These are phyloP conservation scores for Aspergillus intermedius DNA, from an alignment of 2,329 filamentous ascomycete species.

Conservation along the genomic window DNA sequence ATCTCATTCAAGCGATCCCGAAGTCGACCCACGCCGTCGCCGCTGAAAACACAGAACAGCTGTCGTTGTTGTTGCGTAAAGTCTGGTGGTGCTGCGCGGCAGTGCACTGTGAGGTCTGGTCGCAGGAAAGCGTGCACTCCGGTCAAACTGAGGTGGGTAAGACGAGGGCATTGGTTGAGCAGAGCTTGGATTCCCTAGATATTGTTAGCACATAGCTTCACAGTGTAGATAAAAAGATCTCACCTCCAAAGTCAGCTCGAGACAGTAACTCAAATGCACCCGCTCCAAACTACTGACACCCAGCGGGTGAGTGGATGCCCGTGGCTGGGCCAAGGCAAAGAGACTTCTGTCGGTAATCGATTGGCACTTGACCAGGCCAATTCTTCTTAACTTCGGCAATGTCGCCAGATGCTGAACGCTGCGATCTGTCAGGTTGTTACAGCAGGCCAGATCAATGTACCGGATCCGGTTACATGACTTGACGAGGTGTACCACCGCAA, in stretches of 20 bases:
- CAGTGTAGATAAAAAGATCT: constrained; percentile 25
- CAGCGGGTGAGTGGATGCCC: constrained; percentile 49
- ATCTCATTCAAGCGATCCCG: constrained; percentile 66
- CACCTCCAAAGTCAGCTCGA: constrained; percentile 74
- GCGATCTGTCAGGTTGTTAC: constrained; percentile 75
- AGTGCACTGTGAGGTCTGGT: constrained; percentile 77
- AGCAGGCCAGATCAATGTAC: constrained; percentile 98
- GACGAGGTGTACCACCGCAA: constrained; percentile 77
- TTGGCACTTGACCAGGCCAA: constrained; percentile 89
- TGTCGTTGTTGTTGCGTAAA: constrained; percentile 93
- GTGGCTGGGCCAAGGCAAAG: constrained; percentile 67
- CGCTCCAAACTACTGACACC: constrained; percentile 70
- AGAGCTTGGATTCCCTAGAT: constrained; percentile 80
- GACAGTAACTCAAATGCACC: constrained; percentile 94
- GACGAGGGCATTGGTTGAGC: constrained; percentile 81
- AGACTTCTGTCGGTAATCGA: constrained; percentile 88
- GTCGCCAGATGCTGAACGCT: constrained; percentile 78
- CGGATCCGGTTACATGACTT: constrained; percentile 84
- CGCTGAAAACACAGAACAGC: constrained; percentile 96
- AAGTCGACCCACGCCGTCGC: constrained; percentile 69
- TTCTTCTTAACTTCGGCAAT: constrained; percentile 87
- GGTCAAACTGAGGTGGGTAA: constrained; percentile 91
- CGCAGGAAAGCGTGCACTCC: constrained; percentile 86
- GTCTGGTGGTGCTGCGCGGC: constrained; percentile 77
- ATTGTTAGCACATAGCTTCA: neutral